Percentiles rank a stretch among this genome's conserved stretches.
Conservation (phyloP, 345 rosid species). For the Draba incana region DNA sequence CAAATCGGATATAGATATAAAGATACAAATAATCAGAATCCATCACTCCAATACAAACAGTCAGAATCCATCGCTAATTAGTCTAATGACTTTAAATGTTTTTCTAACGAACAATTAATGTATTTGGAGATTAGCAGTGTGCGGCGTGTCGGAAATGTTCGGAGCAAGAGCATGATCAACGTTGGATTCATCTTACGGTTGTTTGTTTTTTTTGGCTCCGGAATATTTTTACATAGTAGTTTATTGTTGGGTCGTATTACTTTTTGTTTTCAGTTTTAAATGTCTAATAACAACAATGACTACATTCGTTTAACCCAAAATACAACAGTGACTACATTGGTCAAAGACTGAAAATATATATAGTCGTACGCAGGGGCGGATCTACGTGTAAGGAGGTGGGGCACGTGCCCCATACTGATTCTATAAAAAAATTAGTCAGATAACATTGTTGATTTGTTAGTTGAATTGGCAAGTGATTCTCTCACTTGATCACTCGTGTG, state of each 20-base stretch:
- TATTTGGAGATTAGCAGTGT: slow-evolving; percentile 18
- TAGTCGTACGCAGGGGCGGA: too few species aligned
- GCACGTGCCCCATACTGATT: too few species aligned
- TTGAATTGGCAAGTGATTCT: too few species aligned
- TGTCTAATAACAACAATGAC: background rate
- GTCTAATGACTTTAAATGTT: background rate
- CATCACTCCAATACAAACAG: background rate
- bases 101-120: background rate
- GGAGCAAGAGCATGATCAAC: slow-evolving; percentile 17
- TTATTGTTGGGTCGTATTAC: slow-evolving; percentile 1
- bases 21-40: background rate
- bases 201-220: slow-evolving; percentile 3
- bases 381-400: too few species aligned
- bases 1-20: background rate
- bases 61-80: slow-evolving; percentile 4
- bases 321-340: background rate
- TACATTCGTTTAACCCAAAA: background rate
- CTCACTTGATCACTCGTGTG: too few species aligned
- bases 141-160: slow-evolving; percentile 35
- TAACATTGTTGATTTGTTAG: too few species aligned
- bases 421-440: too few species aligned
- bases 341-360: background rate
- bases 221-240: slow-evolving; percentile 19
- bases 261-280: background rate
- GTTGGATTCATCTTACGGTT: slow-evolving; percentile 12